Conservation (phyloP, 257 asterid genomes). For the Fraxinus cuspidata region DNA sequence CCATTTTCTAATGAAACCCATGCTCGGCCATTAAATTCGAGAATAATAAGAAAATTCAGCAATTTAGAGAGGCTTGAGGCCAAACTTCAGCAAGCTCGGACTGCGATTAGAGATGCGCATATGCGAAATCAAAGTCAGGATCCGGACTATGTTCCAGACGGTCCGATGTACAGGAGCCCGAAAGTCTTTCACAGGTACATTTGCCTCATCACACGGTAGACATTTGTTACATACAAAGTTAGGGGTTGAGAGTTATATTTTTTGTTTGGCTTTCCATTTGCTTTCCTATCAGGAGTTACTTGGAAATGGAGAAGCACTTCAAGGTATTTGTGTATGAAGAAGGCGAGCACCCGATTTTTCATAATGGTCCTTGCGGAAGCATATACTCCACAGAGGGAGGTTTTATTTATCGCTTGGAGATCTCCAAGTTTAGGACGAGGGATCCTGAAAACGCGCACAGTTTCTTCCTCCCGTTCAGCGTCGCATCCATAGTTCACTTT, state of each 20-base stretch:
- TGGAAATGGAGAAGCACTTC: constrained; percentile 86
- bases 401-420: constrained; percentile 72
- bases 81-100: constrained; percentile 57
- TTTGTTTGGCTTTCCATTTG: too few relatives aligned
- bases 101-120: constrained; percentile 46
- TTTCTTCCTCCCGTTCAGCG: constrained; percentile 81
- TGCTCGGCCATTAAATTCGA: constrained; percentile 35
- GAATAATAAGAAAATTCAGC: constrained; percentile 36
- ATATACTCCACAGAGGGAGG: constrained; percentile 88
- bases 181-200: constrained; percentile 71
- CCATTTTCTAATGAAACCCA: constrained; percentile 36
- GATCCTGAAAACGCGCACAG: constrained; percentile 72
- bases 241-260: too few relatives aligned
- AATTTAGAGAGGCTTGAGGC: constrained; percentile 62
- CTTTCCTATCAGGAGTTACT: constrained; percentile 60
- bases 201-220: neutral
- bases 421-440: constrained; percentile 57
- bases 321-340: constrained; percentile 76
- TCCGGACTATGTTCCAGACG: constrained; percentile 54
- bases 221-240: neutral
- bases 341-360: constrained; percentile 92
- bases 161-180: constrained; percentile 79
- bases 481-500: constrained; percentile 77
- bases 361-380: constrained; percentile 87
- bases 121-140: constrained; percentile 40